Percentiles rank a stretch among this genome's conserved stretches.
phyloP scores from a whole-genome alignment of 352 stramenopile species.

The Phytopythium aichiense region DNA sequence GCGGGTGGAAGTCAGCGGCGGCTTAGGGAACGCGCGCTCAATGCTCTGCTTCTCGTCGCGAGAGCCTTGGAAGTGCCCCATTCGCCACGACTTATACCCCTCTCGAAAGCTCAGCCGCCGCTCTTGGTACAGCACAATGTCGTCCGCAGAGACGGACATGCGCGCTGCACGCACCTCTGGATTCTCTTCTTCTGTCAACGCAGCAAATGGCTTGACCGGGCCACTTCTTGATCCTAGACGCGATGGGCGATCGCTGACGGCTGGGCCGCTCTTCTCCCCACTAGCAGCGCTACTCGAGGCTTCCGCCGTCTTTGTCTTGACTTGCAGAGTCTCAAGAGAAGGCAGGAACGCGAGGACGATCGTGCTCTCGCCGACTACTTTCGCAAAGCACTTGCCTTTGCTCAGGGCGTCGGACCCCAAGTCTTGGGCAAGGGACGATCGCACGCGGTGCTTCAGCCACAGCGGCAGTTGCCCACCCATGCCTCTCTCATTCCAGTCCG shows the following conservation, averaged over 20 bases:
- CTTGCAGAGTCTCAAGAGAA: constrained; percentile 50
- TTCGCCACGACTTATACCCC: constrained; percentile 84
- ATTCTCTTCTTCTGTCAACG: constrained; percentile 20
- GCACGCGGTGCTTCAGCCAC: constrained; percentile 59
- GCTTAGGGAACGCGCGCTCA: constrained; percentile 35
- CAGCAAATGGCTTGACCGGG: constrained; percentile 28
- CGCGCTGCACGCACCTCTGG: constrained; percentile 25
- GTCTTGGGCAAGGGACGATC: constrained; percentile 38
- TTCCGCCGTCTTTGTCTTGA: constrained; percentile 28
- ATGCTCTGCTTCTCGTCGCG: constrained; percentile 68
- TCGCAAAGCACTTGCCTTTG: constrained; percentile 84
- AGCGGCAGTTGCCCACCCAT: constrained; percentile 63
- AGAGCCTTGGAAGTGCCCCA: constrained; percentile 71
- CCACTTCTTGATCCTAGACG: neutral
- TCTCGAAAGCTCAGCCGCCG: constrained; percentile 72
- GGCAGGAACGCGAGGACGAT: constrained; percentile 80
- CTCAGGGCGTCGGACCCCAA: constrained; percentile 35
- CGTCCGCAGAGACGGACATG: constrained; percentile 76
- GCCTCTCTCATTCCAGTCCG: constrained; percentile 26
- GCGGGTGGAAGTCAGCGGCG: constrained; percentile 46
- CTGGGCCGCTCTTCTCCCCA: constrained; percentile 8
- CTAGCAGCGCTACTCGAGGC: constrained; percentile 6
- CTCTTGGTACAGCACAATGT: constrained; percentile 85
- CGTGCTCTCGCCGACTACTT: constrained; percentile 65
- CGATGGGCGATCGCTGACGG: constrained; percentile 7